phyloP scores from a whole-genome alignment of 75 land plant genomes.

The Isoetes taiwanensis region DNA sequence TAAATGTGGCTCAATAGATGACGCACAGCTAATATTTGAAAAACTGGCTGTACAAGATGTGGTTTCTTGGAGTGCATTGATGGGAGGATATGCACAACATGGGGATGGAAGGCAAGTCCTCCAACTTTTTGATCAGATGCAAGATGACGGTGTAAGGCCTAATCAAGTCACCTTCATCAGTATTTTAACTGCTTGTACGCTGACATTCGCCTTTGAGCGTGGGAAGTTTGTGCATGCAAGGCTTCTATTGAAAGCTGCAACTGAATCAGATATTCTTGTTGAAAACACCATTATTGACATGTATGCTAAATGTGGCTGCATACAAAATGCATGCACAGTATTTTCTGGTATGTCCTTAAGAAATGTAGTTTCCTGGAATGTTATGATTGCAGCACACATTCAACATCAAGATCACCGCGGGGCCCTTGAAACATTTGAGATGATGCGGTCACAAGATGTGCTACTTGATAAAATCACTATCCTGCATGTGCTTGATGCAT shows the following conservation, averaged over 20 bases:
- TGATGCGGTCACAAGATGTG: constrained; percentile 1
- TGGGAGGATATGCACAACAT: constrained; percentile 38
- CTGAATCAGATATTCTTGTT: neutral
- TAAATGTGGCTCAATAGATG: constrained; percentile 21
- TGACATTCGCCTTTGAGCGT: constrained; percentile 1
- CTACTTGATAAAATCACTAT: constrained; percentile 9
- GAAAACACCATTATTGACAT: constrained; percentile 6
- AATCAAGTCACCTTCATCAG: constrained; percentile 39
- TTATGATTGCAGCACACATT: neutral
- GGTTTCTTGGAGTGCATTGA: constrained; percentile 47
- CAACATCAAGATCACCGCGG: neutral
- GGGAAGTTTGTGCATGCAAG: constrained; percentile 37
- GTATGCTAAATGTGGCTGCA: constrained; percentile 15
- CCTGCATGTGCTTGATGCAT: too few relatives aligned
- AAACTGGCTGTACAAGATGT: constrained; percentile 9
- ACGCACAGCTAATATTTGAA: constrained; percentile 16
- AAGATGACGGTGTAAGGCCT: constrained; percentile 22
- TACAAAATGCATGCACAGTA: neutral
- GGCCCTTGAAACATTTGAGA: constrained; percentile 3
- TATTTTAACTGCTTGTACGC: constrained; percentile 18
- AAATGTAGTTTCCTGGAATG: constrained; percentile 12
- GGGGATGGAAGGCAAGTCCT: constrained; percentile 24
- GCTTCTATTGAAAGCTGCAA: neutral
- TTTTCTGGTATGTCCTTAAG: neutral
- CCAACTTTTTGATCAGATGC: constrained; percentile 35